These are phyloP conservation scores for Paradendryphiella salina DNA, from an alignment of 2,329 filamentous ascomycete species.

Conservation along the genomic window DNA sequence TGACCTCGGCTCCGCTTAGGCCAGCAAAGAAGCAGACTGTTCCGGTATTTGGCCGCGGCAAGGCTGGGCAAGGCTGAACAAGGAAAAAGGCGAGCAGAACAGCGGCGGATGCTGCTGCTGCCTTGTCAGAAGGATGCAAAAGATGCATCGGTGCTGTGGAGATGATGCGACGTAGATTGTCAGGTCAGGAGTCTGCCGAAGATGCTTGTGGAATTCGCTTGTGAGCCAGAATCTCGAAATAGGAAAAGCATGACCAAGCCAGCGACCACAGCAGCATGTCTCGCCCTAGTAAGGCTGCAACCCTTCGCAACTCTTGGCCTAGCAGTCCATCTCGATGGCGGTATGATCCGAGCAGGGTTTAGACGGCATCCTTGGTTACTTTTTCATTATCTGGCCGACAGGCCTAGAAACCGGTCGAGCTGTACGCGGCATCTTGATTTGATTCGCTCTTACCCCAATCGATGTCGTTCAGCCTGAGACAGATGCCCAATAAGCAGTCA, in stretches of 20 bases:
- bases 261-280: slow-evolving; percentile 24
- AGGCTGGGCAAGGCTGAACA: slow-evolving; percentile 42
- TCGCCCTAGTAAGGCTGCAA: slow-evolving; percentile 19
- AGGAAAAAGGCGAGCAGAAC: slow-evolving; percentile 16
- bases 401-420: slow-evolving; percentile 30
- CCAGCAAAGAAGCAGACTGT: slow-evolving; percentile 33
- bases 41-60: slow-evolving; percentile 32
- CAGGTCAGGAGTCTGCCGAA: neutral
- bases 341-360: slow-evolving; percentile 42
- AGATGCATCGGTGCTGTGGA: slow-evolving; percentile 8
- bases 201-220: slow-evolving; percentile 11
- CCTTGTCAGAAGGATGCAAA: slow-evolving; percentile 14
- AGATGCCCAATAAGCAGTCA: slow-evolving; percentile 41
- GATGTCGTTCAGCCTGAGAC: slow-evolving; percentile 36
- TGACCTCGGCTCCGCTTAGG: slow-evolving; percentile 31
- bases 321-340: slow-evolving; percentile 25
- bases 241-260: slow-evolving; percentile 34
- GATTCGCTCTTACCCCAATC: slow-evolving; percentile 35
- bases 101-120: slow-evolving; percentile 20
- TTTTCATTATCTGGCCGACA: slow-evolving; percentile 38
- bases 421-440: slow-evolving; percentile 26
- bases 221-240: slow-evolving; percentile 19
- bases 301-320: slow-evolving; percentile 27
- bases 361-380: slow-evolving; percentile 36
- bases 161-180: slow-evolving; percentile 11